Conservation (phyloP, 2,329 filamentous ascomycete species). For the Myriangium duriaei region DNA sequence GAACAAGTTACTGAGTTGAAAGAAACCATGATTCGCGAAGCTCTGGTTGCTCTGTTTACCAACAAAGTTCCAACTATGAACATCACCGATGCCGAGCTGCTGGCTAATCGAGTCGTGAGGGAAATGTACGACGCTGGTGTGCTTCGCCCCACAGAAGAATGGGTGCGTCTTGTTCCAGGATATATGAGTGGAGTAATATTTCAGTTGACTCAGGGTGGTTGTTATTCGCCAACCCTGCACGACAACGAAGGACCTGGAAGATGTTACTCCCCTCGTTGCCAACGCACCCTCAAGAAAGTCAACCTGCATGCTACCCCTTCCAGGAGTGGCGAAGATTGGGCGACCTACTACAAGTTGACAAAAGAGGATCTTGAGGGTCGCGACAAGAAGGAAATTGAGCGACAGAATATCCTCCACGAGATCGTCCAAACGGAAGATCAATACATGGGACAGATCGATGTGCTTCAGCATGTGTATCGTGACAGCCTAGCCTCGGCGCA, state of each 20-base stretch:
- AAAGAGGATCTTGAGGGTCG: slow-evolving; percentile 61
- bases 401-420: slow-evolving; percentile 90
- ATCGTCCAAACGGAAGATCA: slow-evolving; percentile 87
- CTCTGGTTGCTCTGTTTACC: slow-evolving; percentile 77
- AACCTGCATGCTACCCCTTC: slow-evolving; percentile 66
- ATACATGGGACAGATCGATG: slow-evolving; percentile 80
- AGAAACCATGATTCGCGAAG: slow-evolving; percentile 73
- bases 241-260: slow-evolving; percentile 53
- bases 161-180: slow-evolving; percentile 81
- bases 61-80: slow-evolving; percentile 98
- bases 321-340: slow-evolving; percentile 66
- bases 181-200: slow-evolving; percentile 80
- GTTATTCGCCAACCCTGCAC: slow-evolving; percentile 79
- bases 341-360: slow-evolving; percentile 72
- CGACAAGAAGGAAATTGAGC: slow-evolving; percentile 76
- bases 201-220: slow-evolving; percentile 83
- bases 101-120: slow-evolving; percentile 64
- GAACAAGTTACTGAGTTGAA: slow-evolving; percentile 84
- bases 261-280: slow-evolving; percentile 91
- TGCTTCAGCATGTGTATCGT: slow-evolving; percentile 73
- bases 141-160: slow-evolving; percentile 82
- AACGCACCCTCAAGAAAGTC: slow-evolving; percentile 86
- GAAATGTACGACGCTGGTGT: slow-evolving; percentile 70
- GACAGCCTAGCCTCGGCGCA: slow-evolving; percentile 62
- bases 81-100: slow-evolving; percentile 82